phyloP scores from a whole-genome alignment of 345 rosid genomes.

The Crucihimalaya himalaica region DNA sequence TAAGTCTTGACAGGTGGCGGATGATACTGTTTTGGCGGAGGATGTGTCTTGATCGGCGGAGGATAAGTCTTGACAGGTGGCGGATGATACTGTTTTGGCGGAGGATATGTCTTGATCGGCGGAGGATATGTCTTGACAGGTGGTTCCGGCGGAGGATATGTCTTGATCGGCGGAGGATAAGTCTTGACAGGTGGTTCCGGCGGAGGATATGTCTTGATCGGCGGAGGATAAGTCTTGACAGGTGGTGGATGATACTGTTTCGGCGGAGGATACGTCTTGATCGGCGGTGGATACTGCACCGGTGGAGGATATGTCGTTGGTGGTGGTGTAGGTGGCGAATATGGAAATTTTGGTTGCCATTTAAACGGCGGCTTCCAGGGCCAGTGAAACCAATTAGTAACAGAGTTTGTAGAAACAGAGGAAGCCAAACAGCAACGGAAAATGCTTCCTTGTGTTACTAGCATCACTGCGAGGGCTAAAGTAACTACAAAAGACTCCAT shows the following conservation, averaged over 20 bases:
- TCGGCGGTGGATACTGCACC: constrained; percentile 16
- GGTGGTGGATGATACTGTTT: not conserved
- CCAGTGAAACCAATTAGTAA: constrained; percentile 1
- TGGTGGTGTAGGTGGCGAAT: not conserved
- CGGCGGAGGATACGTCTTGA: constrained; percentile 7
- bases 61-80: not conserved
- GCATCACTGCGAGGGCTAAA: constrained; percentile 13
- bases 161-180: not conserved
- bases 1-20: not conserved
- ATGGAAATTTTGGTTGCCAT: constrained; percentile 17
- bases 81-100: not conserved
- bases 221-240: constrained; percentile 10
- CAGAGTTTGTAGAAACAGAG: not conserved
- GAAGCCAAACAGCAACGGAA: constrained; percentile 23
- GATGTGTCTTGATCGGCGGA: constrained; percentile 21
- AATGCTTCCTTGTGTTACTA: constrained; percentile 32
- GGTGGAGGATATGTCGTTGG: constrained; percentile 13
- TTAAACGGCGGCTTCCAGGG: constrained; percentile 5
- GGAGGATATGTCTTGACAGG: not conserved
- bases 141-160: not conserved
- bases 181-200: not conserved
- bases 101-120: not conserved
- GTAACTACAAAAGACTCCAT: constrained; percentile 19
- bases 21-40: not conserved
- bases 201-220: not conserved